Percentiles rank a stretch among this genome's conserved stretches.
Conservation (phyloP, 306 rosid genomes). For the Quercus alba region DNA sequence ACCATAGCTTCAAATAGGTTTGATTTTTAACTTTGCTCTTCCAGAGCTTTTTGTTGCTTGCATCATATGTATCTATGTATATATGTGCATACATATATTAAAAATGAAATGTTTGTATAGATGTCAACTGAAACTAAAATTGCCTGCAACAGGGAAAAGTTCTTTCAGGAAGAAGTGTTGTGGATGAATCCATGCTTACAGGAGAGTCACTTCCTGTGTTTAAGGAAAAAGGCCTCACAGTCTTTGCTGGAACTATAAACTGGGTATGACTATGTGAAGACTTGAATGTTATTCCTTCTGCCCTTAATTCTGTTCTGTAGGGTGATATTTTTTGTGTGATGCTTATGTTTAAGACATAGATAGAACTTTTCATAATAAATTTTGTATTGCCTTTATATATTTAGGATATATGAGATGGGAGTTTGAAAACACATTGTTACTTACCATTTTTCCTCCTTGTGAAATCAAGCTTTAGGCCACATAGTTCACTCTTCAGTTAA, state of each 20-base stretch:
- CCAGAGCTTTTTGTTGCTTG: background rate
- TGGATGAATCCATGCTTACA: conserved; percentile 98
- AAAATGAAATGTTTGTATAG: conserved; percentile 20
- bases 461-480: background rate
- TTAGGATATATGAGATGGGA: background rate
- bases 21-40: background rate
- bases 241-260: conserved; percentile 91
- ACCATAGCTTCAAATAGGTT: background rate
- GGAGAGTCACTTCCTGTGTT: conserved; percentile 97
- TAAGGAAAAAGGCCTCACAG: conserved; percentile 79
- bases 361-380: background rate
- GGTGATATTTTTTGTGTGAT: background rate
- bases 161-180: conserved; percentile 91
- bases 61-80: background rate
- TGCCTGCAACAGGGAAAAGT: conserved; percentile 68
- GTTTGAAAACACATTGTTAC: background rate
- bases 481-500: background rate
- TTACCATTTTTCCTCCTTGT: background rate
- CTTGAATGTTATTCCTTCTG: conserved; percentile 17
- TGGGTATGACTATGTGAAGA: conserved; percentile 60
- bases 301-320: background rate
- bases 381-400: background rate
- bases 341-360: background rate
- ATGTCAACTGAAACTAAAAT: conserved; percentile 26
- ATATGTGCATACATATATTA: background rate